Evolutionary conservation across 2,329 filamentous ascomycete genomes (phyloP), one percentile per base, ranked within the genome.

Genomic region (Arthrocladium fulminans): DNA sequence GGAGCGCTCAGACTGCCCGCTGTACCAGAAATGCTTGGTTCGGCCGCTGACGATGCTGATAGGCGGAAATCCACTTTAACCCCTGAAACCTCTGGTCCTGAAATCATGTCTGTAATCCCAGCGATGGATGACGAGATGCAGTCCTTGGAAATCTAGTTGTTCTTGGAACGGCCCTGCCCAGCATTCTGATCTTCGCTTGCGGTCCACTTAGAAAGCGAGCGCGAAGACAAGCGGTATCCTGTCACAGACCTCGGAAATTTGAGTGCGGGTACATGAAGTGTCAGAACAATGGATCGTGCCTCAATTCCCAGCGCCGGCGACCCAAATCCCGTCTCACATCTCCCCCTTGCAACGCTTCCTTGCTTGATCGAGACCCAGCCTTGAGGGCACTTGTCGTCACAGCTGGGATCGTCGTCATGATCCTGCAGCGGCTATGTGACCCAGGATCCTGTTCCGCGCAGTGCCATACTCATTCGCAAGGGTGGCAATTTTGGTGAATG

Each of bases 361-460:
- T 39, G 44, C 32, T 13, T 27, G 34, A 38, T 47, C 44, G 22
- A 6, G 32, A 15, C 15, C 13, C 9, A 8, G 32, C 15, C 15
- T 19, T 7, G 34, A 24, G 29, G 20, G 6, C 3, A 8, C 13
- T 39, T 39, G 23, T 34, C 29, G 35, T 35, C 19, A 39, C 32
- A 25, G 44, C 44, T 32, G 29, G 44, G 30, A 39, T 39, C n/a
- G n/a, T 47, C 20, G 13, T 38, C 19, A 19, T 47, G 22, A 22
- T 47, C 44, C 24, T 39, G 44, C 44, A 47, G 44, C 44, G 44
- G 44, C 34, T 47, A 47, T 25, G 34, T 47, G 44, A 39, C 44
- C 22, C 34, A 38, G 13, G 32, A 22, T 38, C 19, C 29, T 39
- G 44, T 38, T 47, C 32, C 44, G 39, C 34, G 32, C 20, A 39